Percentiles rank a stretch among this genome's conserved stretches.
Conservation (phyloP, 371 early-diverging fungal genomes). For the Syncephalis fuscata region DNA sequence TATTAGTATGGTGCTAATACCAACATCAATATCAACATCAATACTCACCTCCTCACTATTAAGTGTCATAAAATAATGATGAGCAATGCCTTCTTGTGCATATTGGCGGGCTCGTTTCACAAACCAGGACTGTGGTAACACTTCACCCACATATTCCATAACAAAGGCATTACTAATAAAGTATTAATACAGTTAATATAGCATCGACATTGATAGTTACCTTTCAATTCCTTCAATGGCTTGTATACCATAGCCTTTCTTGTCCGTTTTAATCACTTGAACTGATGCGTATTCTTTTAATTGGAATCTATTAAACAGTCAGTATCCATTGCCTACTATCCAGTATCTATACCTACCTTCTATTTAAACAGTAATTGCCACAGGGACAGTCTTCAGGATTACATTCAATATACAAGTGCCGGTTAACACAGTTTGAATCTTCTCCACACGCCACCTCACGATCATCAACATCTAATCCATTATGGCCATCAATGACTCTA, state of each 20-base stretch:
- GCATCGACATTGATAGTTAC: slow-evolving; percentile 18
- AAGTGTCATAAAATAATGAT: slow-evolving; percentile 95
- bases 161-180: slow-evolving; percentile 41
- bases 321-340: not conserved
- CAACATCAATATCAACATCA: not conserved
- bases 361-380: slow-evolving; percentile 76
- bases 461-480: slow-evolving; percentile 10
- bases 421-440: slow-evolving; percentile 77
- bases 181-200: not conserved
- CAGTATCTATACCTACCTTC: slow-evolving; percentile 24
- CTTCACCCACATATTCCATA: slow-evolving; percentile 95
- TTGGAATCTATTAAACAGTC: slow-evolving; percentile 45
- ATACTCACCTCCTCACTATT: slow-evolving; percentile 64
- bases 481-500: not conserved
- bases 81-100: slow-evolving; percentile 56
- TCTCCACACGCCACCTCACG: slow-evolving; percentile 67
- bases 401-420: slow-evolving; percentile 87
- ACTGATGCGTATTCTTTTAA: slow-evolving; percentile 64
- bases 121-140: slow-evolving; percentile 62
- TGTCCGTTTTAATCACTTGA: slow-evolving; percentile 69
- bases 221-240: slow-evolving; percentile 40
- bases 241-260: slow-evolving; percentile 85
- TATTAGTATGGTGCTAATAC: not conserved
- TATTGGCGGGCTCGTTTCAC: slow-evolving; percentile 66
- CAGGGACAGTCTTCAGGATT: slow-evolving; percentile 73